Evolutionary conservation across 805 yeast species (phyloP).

Genomic region (Wickerhamiella sergipiensis): DNA sequence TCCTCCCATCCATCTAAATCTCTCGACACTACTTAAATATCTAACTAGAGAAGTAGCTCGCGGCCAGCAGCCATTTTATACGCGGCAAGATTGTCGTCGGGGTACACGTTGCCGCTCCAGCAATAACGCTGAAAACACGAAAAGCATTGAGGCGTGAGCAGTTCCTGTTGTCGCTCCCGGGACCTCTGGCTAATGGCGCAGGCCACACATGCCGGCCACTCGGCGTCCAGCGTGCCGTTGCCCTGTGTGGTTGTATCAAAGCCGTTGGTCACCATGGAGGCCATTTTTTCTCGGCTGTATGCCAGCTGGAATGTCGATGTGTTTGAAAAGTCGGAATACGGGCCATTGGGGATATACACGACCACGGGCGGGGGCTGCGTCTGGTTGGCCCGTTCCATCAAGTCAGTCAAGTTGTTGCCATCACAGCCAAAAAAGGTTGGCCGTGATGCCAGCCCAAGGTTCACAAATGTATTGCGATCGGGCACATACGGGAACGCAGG

Average conservation of each 20-base stretch:
- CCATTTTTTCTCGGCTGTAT: constrained; percentile 44
- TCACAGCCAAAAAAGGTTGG: constrained; percentile 83
- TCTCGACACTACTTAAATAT: too few relatives aligned
- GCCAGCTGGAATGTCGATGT: constrained; percentile 59
- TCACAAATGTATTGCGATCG: constrained; percentile 44
- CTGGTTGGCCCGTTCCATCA: constrained; percentile 26
- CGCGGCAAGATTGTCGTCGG: constrained; percentile 1
- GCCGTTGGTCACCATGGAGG: constrained; percentile 56
- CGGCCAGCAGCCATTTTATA: neutral
- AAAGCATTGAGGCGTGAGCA: constrained; percentile 51
- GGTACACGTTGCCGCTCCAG: constrained; percentile 42
- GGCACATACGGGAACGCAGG: constrained; percentile 75
- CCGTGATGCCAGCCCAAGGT: constrained; percentile 44
- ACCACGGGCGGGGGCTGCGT: constrained; percentile 49
- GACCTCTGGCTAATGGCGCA: constrained; percentile 75
- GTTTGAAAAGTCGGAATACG: constrained; percentile 51
- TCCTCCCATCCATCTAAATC: too few relatives aligned
- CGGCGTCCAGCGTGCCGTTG: constrained; percentile 51
- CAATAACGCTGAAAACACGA: constrained; percentile 61
- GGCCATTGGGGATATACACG: constrained; percentile 64
- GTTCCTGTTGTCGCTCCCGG: constrained; percentile 52
- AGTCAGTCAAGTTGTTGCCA: constrained; percentile 43
- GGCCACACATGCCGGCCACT: constrained; percentile 63
- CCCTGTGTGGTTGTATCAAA: constrained; percentile 53
- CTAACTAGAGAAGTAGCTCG: neutral